Evolutionary conservation across 2,329 filamentous ascomycete genomes (phyloP).

Genomic region (Sarocladiaceae sp.): DNA sequence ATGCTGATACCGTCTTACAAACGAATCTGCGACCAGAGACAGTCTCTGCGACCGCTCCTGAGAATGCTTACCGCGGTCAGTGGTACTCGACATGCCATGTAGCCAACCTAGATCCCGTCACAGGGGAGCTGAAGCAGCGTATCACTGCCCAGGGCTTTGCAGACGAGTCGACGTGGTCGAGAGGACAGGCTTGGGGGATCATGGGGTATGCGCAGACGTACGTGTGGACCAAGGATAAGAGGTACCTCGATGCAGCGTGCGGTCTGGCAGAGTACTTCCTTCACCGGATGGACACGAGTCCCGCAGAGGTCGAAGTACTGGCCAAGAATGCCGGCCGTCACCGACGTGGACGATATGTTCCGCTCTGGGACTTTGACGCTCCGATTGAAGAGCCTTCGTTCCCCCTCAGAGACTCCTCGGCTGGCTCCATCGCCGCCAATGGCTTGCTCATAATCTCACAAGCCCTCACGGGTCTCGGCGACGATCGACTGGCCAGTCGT

Average conservation of each 20-base stretch:
- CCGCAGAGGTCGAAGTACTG: constrained; percentile 11
- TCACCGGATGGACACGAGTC: constrained; percentile 24
- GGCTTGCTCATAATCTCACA: constrained; percentile 33
- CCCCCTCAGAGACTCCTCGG: constrained; percentile 29
- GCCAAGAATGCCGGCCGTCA: not conserved
- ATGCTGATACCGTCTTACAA: constrained; percentile 31
- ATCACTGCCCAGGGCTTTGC: constrained; percentile 40
- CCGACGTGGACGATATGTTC: constrained; percentile 18
- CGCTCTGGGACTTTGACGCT: constrained; percentile 40
- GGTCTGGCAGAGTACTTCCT: constrained; percentile 42
- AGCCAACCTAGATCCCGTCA: constrained; percentile 36
- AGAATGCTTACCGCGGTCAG: constrained; percentile 15
- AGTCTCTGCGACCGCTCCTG: not conserved
- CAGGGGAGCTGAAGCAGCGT: constrained; percentile 29
- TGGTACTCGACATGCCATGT: constrained; percentile 31
- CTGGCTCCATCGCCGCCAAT: constrained; percentile 34
- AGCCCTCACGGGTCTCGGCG: constrained; percentile 17
- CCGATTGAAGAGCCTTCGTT: constrained; percentile 24
- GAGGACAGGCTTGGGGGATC: constrained; percentile 44
- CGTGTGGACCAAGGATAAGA: constrained; percentile 35
- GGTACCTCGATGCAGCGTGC: constrained; percentile 36
- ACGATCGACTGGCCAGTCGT: constrained; percentile 13
- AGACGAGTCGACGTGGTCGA: constrained; percentile 39
- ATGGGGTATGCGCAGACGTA: constrained; percentile 43
- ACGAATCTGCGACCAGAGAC: constrained; percentile 32